phyloP scores from a whole-genome alignment of 179 eudicot species.

The Carnegiea gigantea region DNA sequence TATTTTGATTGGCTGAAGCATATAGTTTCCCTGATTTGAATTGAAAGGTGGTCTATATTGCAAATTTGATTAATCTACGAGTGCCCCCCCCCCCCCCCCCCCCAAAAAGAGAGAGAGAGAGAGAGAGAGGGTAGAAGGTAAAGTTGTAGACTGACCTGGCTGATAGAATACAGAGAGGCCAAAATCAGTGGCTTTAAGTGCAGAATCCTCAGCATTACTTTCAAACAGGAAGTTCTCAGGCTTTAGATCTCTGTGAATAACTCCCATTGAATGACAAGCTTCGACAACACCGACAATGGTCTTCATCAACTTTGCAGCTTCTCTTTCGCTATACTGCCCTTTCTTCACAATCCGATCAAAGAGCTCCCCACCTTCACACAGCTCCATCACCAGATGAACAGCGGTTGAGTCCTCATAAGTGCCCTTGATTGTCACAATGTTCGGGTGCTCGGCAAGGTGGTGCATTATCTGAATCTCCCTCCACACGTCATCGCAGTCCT shows the following conservation, averaged over 20 bases:
- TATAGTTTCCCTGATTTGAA: too few species aligned
- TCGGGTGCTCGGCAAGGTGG: constrained; percentile 33
- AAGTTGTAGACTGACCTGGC: constrained; percentile 30
- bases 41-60: too few species aligned
- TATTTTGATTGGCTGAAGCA: too few species aligned
- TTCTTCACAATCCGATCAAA: constrained; percentile 42
- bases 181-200: constrained; percentile 37
- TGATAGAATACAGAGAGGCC: constrained; percentile 48
- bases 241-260: constrained; percentile 48
- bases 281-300: constrained; percentile 39
- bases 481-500: constrained; percentile 45
- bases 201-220: constrained; percentile 35
- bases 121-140: not conserved
- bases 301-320: constrained; percentile 41
- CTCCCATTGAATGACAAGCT: constrained; percentile 48
- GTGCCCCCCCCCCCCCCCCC: too few species aligned
- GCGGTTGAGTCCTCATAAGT: constrained; percentile 36
- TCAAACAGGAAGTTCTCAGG: constrained; percentile 48
- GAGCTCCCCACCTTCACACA: constrained; percentile 48
- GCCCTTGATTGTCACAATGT: constrained; percentile 39
- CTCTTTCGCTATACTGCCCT: constrained; percentile 43
- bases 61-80: too few species aligned
- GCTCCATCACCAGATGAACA: constrained; percentile 47
- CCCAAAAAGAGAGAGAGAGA: not conserved
- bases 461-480: constrained; percentile 51